A percentile compares a stretch with the other conserved stretches of the same genome.
These are phyloP conservation scores for Wickerhamiella hasegawae DNA, from an alignment of 805 yeast species.

Conservation along the genomic window DNA sequence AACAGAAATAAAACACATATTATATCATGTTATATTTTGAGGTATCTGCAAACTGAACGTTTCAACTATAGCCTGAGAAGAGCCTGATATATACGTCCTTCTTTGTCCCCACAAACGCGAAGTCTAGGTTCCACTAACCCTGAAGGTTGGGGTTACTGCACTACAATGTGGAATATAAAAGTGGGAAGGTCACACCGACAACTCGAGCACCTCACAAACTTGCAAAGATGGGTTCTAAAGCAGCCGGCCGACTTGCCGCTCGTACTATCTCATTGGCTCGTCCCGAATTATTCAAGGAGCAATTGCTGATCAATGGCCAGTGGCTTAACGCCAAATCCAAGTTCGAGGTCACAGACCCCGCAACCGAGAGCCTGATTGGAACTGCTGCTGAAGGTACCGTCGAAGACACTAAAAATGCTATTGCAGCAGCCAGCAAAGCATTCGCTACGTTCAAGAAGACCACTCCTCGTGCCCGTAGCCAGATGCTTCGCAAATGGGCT, in stretches of 20 bases:
- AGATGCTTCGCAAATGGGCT: constrained; percentile 35
- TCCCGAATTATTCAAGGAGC: not conserved
- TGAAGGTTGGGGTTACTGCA: no score
- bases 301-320: constrained; percentile 47
- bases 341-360: constrained; percentile 67
- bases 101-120: no score
- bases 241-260: not conserved
- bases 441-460: constrained; percentile 37
- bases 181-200: no score
- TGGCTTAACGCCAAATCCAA: constrained; percentile 39
- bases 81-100: no score
- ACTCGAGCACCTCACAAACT: no score
- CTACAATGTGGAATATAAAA: no score
- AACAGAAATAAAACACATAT: no score
- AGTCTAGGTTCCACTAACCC: no score
- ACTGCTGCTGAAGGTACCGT: constrained; percentile 39
- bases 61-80: no score
- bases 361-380: constrained; percentile 35
- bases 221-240: no score
- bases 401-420: constrained; percentile 37
- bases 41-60: no score
- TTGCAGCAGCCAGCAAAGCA: constrained; percentile 36
- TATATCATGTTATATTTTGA: no score
- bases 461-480: constrained; percentile 40
- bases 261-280: not conserved